phyloP scores from a whole-genome alignment of 768 basidiomycete genomes.

The Lactarius hatsudake region DNA sequence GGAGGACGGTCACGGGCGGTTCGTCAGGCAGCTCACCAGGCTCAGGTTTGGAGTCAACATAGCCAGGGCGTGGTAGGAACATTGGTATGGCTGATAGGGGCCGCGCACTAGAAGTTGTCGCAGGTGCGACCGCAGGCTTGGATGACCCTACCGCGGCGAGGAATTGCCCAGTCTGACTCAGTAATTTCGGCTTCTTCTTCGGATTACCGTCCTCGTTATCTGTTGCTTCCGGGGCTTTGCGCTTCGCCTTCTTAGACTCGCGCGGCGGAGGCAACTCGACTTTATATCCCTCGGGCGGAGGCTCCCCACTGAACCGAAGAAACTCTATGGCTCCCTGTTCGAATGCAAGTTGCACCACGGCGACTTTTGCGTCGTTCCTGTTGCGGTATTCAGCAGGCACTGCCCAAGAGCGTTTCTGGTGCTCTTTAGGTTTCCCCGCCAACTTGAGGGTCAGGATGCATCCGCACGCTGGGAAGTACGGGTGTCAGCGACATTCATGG shows the following conservation, averaged over 20 bases:
- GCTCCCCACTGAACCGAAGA: constrained; percentile 50
- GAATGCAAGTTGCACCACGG: constrained; percentile 51
- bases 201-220: neutral
- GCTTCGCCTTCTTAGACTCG: constrained; percentile 26
- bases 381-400: constrained; percentile 51
- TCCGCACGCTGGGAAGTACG: constrained; percentile 46
- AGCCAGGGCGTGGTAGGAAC: constrained; percentile 27
- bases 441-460: constrained; percentile 48
- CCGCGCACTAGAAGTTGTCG: neutral
- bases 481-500: constrained; percentile 3
- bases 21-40: constrained; percentile 17
- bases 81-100: neutral
- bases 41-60: constrained; percentile 17
- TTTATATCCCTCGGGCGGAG: constrained; percentile 42
- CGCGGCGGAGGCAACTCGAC: constrained; percentile 33
- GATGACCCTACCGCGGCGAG: neutral
- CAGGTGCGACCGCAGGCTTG: neutral
- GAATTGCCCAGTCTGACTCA: constrained; percentile 15
- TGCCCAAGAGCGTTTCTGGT: constrained; percentile 43
- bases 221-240: constrained; percentile 23
- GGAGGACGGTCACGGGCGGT: neutral
- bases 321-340: constrained; percentile 58
- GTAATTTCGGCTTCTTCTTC: constrained; percentile 13
- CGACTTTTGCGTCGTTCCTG: constrained; percentile 61
- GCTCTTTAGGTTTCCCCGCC: constrained; percentile 33